Percentiles rank a stretch among this genome's conserved stretches.
Conservation (phyloP, 192 early-diverging fungal genomes). For the Phlyctochytrium planicorne region DNA sequence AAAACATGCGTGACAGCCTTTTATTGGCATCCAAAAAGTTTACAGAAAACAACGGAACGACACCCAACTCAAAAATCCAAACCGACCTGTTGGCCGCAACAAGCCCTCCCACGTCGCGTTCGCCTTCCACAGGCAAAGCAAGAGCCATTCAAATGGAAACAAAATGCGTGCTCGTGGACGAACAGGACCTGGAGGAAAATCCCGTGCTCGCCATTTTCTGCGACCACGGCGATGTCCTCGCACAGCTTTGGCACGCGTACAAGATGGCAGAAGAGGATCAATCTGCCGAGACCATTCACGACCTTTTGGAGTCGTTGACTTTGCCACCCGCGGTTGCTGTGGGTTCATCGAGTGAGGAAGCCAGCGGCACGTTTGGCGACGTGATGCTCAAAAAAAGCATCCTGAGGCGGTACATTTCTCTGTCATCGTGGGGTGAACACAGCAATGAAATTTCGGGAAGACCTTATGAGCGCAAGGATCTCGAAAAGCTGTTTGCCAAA, state of each 20-base stretch:
- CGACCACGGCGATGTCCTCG: conserved; percentile 28
- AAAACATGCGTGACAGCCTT: no score
- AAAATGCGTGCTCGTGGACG: neutral
- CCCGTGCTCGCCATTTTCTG: conserved; percentile 16
- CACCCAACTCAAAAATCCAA: no score
- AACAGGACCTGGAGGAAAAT: neutral
- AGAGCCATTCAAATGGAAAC: conserved; percentile 8
- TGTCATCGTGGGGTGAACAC: neutral
- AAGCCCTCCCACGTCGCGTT: no score
- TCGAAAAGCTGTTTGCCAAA: neutral
- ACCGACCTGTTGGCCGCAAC: no score
- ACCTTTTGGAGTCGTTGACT: conserved; percentile 16
- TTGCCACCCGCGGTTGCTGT: conserved; percentile 6
- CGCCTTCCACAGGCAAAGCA: no score
- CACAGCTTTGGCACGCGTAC: conserved; percentile 23
- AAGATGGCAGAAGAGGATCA: neutral
- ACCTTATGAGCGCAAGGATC: neutral
- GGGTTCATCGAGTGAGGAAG: neutral
- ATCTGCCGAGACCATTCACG: conserved; percentile 8
- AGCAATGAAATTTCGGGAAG: neutral
- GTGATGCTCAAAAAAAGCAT: neutral
- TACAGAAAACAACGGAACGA: no score
- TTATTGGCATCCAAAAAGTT: no score
- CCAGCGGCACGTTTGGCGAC: neutral
- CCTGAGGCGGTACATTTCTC: neutral